Evolutionary conservation across 352 stramenopile genomes (phyloP), one percentile per base, ranked within the genome.

Genomic region (Globisporangium alternatum): DNA sequence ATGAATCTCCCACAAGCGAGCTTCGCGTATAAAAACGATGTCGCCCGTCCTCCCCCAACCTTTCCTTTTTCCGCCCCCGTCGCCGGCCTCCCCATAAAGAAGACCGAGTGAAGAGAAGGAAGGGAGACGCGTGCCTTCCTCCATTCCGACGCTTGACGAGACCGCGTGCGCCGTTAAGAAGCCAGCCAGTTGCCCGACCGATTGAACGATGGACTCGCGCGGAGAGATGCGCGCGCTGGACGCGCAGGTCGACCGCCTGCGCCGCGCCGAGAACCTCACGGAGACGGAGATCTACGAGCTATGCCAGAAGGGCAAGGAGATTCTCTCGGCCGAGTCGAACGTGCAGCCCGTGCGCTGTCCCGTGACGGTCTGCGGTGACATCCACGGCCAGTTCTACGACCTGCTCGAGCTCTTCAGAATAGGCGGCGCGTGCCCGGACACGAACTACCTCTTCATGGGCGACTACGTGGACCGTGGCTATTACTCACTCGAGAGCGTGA

Each of bases 401-500:
- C 72, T 96, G 60, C 68, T 94, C 44, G 88, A 96, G 76, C 82
- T 96, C 41, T 96, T 96, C 69, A 82, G 83, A 77, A 95, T 96
- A 88, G 87, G 88, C 70, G 88, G 88, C 25, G 75, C 76, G 21
- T 93, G 86, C 64, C 88, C 88, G 28, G 88, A 96, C 70, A 96
- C 88, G 44, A 96, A 96, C 74, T 96, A 96, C 78, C 75, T 96
- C 13, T 96, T 96, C 77, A 93, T 96, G 85, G 88, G 88, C 37
- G 88, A 96, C 74, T 96, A 94, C 57, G 88, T 96, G 33, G 88
- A 96, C 71, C 88, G 88, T 28, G 88, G 88, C 9, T 95, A 95
- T 74, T 95, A 96, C 70, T 93, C 82, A 58, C 74, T 96, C 37
- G 86, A 95, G 71, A 93, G 77, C 53, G 81, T 96, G 22, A 82